Evolutionary conservation across 2,329 filamentous ascomycete species (phyloP), one percentile per base, ranked within the genome.

Genomic region (Phyllosticta paracitricarpa): DNA sequence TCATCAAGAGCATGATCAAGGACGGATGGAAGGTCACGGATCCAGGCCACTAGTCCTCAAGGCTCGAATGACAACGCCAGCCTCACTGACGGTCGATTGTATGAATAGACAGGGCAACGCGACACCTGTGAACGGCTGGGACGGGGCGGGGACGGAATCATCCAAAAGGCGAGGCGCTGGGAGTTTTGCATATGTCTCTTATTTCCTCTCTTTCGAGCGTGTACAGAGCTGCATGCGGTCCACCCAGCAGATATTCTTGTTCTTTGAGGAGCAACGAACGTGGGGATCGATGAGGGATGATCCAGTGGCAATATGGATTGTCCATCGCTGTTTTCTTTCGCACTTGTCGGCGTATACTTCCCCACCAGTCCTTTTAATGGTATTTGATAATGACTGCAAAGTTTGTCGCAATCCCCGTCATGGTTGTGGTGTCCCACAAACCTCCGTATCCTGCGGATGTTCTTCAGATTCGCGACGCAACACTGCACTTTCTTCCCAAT

Each of bases 1-100:
- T 61, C n/a, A 51, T 57, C 3, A 48, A 51, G 28, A 54, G 25
- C 4, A 56, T 19, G 14, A 14, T 54, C 19, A 61, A 54, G 24
- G 59, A 61, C 22, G 59, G 59, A 1, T 61, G 59, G 59, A 57
- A 57, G 55, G 48, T 61, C 6, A 61, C 56, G 53, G 58, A 53
- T 10, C 35, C 40, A 5, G n/a, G 40, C 40, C 40, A 48, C 14
- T 48, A 48, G 40, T 48, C 7, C 40, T n/a, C 40, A 48, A 5
- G 4, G 14, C 40, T n/a, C 40, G n/a, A 48, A 30, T n/a, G 6
- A n/a, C 17, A 48, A 48, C 3, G 12, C 40, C 40, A 48, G 40
- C 40, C 40, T 48, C 17, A 17, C n/a, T 7, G n/a, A 48, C 40
- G 40, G 40, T 48, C 40, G 40, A 48, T n/a, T 48, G 17, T 48